Conservation (phyloP, 257 asterid genomes). For the Rhazya stricta region DNA sequence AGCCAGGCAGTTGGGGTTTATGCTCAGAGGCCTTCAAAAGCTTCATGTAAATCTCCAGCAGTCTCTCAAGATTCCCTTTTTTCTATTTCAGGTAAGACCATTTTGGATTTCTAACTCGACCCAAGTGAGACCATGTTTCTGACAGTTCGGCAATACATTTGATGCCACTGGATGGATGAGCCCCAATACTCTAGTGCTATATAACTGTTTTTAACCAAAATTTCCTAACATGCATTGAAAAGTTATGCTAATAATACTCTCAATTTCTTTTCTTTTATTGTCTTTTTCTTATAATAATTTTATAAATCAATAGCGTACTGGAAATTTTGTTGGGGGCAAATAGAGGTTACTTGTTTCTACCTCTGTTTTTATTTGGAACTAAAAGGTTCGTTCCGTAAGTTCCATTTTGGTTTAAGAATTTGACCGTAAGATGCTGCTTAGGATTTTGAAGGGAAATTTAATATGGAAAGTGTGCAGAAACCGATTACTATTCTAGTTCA, state of each 20-base stretch:
- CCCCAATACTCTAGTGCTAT: neutral
- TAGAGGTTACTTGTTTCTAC: neutral
- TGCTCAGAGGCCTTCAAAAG: conserved; percentile 78
- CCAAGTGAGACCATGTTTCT: neutral
- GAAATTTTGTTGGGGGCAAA: too few relatives aligned
- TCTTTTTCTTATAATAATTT: too few relatives aligned
- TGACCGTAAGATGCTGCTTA: neutral
- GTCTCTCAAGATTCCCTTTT: conserved; percentile 53
- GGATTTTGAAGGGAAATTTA: neutral
- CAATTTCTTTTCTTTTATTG: too few relatives aligned
- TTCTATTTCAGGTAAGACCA: conserved; percentile 60
- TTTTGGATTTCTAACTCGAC: neutral
- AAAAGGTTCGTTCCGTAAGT: neutral
- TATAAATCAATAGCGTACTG: too few relatives aligned
- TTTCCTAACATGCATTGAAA: neutral
- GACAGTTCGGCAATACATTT: neutral
- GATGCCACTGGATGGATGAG: neutral
- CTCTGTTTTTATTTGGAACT: neutral
- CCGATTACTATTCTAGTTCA: neutral
- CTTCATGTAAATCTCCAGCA: conserved; percentile 45
- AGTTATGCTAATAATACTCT: too few relatives aligned
- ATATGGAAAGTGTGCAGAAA: neutral
- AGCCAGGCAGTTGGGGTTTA: conserved; percentile 92
- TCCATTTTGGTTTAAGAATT: neutral
- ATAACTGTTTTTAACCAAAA: neutral